Conservation (phyloP, 106 monocot species). For the Cymbidium sinense region DNA sequence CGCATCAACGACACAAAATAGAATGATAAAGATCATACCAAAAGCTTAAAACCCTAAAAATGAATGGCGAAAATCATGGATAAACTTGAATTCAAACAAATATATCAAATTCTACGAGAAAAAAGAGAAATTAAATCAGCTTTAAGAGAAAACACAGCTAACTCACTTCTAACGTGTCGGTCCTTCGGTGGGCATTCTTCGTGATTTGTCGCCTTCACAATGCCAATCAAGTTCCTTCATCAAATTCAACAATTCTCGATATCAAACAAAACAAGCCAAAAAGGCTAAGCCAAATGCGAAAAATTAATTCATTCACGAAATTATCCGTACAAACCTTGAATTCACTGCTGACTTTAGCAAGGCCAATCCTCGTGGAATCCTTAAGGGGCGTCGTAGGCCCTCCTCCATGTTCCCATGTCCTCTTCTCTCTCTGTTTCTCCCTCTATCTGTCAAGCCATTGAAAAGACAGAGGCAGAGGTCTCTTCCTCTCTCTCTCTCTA, state of each 20-base stretch:
- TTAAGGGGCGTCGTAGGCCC: constrained; percentile 88
- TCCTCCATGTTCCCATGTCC: no score
- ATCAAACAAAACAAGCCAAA: not conserved
- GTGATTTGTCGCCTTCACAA: no score
- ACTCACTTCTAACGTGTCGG: no score
- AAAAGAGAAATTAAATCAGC: not conserved
- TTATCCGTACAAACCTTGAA: no score
- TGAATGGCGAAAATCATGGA: not conserved
- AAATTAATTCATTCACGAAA: not conserved
- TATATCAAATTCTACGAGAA: not conserved
- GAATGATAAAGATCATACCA: no score
- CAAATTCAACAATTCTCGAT: no score
- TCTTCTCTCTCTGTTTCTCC: no score
- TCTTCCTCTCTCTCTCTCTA: not conserved
- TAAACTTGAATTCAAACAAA: not conserved
- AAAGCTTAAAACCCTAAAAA: not conserved
- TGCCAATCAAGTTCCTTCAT: no score
- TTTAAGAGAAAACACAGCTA: not conserved
- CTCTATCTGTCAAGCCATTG: no score
- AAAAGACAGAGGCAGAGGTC: no score
- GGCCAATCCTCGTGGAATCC: constrained; percentile 95
- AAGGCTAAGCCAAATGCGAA: not conserved
- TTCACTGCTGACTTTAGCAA: constrained; percentile 99
- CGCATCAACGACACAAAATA: no score
- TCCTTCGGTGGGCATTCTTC: no score